Conservation (phyloP, 306 rosid species). For the Dalbergia cultrata region DNA sequence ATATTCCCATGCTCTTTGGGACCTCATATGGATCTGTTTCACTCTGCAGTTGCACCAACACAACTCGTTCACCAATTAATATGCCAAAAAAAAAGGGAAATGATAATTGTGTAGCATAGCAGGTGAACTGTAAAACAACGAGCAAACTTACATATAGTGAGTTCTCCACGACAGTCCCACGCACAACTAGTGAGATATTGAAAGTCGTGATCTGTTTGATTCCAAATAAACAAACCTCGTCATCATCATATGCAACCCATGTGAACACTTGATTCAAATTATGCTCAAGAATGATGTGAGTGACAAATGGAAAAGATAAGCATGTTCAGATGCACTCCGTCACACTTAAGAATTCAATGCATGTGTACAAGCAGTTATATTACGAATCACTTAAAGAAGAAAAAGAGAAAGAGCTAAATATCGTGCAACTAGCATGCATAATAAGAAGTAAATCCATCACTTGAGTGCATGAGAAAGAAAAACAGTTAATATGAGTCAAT, state of each 20-base stretch:
- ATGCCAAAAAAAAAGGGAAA: constrained; percentile 9
- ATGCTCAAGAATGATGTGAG: constrained; percentile 12
- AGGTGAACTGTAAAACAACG: constrained; percentile 24
- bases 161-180: constrained; percentile 87
- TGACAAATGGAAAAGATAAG: constrained; percentile 1
- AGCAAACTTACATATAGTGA: constrained; percentile 61
- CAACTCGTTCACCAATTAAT: constrained; percentile 37
- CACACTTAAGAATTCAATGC: constrained; percentile 18
- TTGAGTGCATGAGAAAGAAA: constrained; percentile 8
- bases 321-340: neutral
- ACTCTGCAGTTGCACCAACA: constrained; percentile 54
- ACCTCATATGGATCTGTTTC: constrained; percentile 78
- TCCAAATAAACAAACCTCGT: constrained; percentile 33
- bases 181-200: constrained; percentile 84
- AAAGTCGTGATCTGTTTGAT: constrained; percentile 88
- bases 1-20: constrained; percentile 87
- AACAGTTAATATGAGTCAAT: constrained; percentile 11
- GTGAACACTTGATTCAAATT: constrained; percentile 1
- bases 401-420: constrained; percentile 24
- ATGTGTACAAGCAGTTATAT: constrained; percentile 4
- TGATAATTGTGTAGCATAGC: constrained; percentile 15
- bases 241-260: constrained; percentile 26
- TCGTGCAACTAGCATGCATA: constrained; percentile 4
- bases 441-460: constrained; percentile 5
- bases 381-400: constrained; percentile 19